Conservation (phyloP, 169 alveolate species). For the Eimeria sp. region DNA sequence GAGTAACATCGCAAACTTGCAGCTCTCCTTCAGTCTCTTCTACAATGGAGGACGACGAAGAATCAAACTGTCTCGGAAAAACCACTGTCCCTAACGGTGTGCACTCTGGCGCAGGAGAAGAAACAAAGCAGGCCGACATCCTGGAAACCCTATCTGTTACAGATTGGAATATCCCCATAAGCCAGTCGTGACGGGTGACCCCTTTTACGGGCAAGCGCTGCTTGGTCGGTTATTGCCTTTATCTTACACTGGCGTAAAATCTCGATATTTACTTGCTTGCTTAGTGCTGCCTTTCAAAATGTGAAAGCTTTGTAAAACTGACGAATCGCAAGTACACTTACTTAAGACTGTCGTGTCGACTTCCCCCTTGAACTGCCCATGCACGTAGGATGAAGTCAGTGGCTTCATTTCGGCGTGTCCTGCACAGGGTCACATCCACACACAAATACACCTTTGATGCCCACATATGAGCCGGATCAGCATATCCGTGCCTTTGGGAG, state of each 20-base stretch:
- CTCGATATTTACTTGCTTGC: not conserved
- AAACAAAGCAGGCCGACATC: conserved; percentile 1
- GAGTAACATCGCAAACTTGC: conserved; percentile 51
- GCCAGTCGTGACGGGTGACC: not conserved
- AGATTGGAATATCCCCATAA: not conserved
- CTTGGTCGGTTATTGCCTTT: not conserved
- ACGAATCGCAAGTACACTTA: not conserved
- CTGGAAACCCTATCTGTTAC: not conserved
- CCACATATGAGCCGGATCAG: not conserved
- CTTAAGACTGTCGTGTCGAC: conserved; percentile 16
- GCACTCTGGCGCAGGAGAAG: conserved; percentile 37
- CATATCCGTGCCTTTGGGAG: not conserved
- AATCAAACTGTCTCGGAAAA: conserved; percentile 54
- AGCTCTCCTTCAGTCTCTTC: conserved; percentile 10
- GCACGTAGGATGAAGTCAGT: not conserved
- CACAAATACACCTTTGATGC: not conserved
- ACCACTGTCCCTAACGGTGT: not conserved
- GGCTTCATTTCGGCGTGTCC: not conserved
- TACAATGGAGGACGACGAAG: not conserved
- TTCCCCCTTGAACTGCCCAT: conserved; percentile 58
- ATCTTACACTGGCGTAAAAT: not conserved
- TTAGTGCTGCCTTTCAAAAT: not conserved
- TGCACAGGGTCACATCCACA: not conserved
- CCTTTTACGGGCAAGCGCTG: not conserved
- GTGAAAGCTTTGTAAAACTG: not conserved